Evolutionary conservation across 169 alveolate genomes (phyloP).

Genomic region (Plasmodium vinckei): DNA sequence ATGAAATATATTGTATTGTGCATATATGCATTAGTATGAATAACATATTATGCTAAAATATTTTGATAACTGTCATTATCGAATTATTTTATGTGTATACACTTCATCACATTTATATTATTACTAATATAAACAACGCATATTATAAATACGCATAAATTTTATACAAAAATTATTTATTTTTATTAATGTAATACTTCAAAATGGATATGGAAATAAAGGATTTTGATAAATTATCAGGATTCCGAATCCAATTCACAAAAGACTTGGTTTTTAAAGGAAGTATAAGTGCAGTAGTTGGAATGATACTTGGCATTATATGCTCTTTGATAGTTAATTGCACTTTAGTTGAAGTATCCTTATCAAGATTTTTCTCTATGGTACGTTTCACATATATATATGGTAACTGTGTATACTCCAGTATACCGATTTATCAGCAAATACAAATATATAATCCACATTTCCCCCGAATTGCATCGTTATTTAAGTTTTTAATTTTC

Average conservation of each 20-base stretch:
- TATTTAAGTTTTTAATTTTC: not conserved
- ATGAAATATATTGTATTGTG: no score
- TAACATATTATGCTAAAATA: no score
- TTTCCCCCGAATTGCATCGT: not conserved
- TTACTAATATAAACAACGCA: no score
- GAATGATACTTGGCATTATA: slow-evolving; percentile 90
- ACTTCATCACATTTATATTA: no score
- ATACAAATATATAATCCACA: not conserved
- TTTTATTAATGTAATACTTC: not conserved
- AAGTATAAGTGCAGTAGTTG: slow-evolving; percentile 86
- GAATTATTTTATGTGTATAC: no score
- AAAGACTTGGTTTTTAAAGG: slow-evolving; percentile 71
- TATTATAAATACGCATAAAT: no score
- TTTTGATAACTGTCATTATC: no score
- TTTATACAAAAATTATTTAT: no score
- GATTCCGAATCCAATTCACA: slow-evolving; percentile 59
- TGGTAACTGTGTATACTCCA: slow-evolving; percentile 2
- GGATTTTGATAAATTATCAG: slow-evolving; percentile 70
- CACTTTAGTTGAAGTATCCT: slow-evolving; percentile 93
- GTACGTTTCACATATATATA: slow-evolving; percentile 73
- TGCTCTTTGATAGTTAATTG: slow-evolving; percentile 93
- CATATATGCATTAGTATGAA: no score
- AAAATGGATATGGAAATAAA: slow-evolving; percentile 76
- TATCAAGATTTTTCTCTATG: slow-evolving; percentile 92
- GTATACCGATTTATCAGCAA: not conserved